Evolutionary conservation across 1,284 basidiomycete genomes (phyloP).

Genomic region (Veloboletus limbatus): DNA sequence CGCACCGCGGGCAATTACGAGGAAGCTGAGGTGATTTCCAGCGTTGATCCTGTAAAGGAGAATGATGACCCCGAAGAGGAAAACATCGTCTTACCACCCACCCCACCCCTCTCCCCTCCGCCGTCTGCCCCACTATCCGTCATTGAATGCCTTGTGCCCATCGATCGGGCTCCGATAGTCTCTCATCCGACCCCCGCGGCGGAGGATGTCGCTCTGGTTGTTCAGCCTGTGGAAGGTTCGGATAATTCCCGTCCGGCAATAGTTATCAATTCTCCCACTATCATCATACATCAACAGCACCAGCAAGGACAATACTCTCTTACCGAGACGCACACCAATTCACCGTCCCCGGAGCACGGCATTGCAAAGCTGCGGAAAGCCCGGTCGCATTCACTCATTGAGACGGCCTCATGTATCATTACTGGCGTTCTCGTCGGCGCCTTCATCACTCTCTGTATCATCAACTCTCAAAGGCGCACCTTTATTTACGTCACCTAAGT

Average conservation of each 20-base stretch:
- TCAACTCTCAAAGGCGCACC: slow-evolving; percentile 50
- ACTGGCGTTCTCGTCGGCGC: slow-evolving; percentile 56
- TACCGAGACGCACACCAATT: slow-evolving; percentile 9
- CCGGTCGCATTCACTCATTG: slow-evolving; percentile 35
- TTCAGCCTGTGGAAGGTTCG: slow-evolving; percentile 1
- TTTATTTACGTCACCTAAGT: slow-evolving; percentile 39
- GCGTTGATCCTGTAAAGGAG: slow-evolving; percentile 22
- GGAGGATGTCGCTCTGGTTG: slow-evolving; percentile 4
- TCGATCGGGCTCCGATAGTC: not conserved
- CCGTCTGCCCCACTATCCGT: slow-evolving; percentile 20
- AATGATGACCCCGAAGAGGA: slow-evolving; percentile 12
- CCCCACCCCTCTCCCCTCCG: slow-evolving; percentile 27
- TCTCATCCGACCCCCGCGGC: slow-evolving; percentile 2
- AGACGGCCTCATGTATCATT: slow-evolving; percentile 49
- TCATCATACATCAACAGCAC: slow-evolving; percentile 28
- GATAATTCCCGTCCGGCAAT: slow-evolving; percentile 9
- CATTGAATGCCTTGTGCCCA: slow-evolving; percentile 14
- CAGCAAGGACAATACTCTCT: slow-evolving; percentile 15
- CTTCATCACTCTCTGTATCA: slow-evolving; percentile 47
- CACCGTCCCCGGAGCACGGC: slow-evolving; percentile 7
- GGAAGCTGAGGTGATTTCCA: slow-evolving; percentile 29
- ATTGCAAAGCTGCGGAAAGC: slow-evolving; percentile 16
- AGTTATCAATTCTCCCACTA: slow-evolving; percentile 27
- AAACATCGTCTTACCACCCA: slow-evolving; percentile 19
- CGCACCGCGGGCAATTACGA: slow-evolving; percentile 38